Base-by-base conservation (phyloP, 768 basidiomycete genomes). In the Leucosporidium yakuticum region DNA sequence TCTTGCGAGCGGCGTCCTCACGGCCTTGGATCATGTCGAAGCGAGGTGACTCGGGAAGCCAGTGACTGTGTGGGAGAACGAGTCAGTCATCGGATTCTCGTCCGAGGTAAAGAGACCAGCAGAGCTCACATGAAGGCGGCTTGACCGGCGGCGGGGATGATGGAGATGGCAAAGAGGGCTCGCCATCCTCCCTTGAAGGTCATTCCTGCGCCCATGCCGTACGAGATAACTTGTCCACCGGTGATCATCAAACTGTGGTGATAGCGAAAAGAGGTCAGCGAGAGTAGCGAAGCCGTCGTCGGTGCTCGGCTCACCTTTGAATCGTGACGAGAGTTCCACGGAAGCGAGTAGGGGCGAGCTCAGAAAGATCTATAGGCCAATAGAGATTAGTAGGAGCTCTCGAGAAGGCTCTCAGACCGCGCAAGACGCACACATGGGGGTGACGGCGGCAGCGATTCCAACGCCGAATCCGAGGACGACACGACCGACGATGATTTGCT, bases 241-340 rank as follows among this genome's bases (percentile, higher is more conserved):
- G 51, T 53, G n/a, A 53, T 53, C 23, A 25, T 25, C 51, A 53
- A 25, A n/a, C 21, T 23, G 49, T 4, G 7, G 49, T 4, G 7
- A 19, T 6, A 36, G 49, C n/a, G 49, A 36, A 12, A 36, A 36
- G 12, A 12, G 20, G 49, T 50, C 20, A 50, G 17, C 49, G 19
- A 6, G 20, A 50, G 20, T 19, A 20, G 49, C n/a, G 20, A 50
- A 48, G 34, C 34, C 34, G 5, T 36, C 6, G 12, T 36, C 34
- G 34, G 6, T 5, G 6, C 12, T 36, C 34, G 6, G 6, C 34
- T 36, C 34, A 36, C 34, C 34, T 36, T 25, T 53, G 51, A 25
- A 53, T 53, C 51, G 51, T 53, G n/a, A 53, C 51, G 51, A 53
- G 51, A n/a, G 23, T 12, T 23, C 51, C 51, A 23, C 51, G 51